These are phyloP conservation scores for Talaromyces piceae DNA, from an alignment of 2,329 filamentous ascomycete species.

Conservation along the genomic window DNA sequence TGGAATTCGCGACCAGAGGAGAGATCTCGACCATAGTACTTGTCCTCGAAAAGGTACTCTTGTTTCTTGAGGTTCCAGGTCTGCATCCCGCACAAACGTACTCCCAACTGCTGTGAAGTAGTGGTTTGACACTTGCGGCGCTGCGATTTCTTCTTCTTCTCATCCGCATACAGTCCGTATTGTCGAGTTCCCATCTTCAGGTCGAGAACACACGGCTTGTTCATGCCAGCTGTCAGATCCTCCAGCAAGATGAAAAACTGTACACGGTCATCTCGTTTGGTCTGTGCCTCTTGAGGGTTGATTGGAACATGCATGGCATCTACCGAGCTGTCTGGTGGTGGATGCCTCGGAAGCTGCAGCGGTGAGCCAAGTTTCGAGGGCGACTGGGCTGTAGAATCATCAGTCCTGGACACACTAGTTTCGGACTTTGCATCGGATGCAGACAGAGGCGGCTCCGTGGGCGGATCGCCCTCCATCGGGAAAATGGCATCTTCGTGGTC, in stretches of 20 bases:
- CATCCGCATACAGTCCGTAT: slow-evolving; percentile 83
- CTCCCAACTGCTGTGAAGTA: slow-evolving; percentile 83
- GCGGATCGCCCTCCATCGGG: slow-evolving; percentile 54
- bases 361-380: slow-evolving; percentile 1
- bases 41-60: slow-evolving; percentile 92
- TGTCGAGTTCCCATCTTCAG: slow-evolving; percentile 98
- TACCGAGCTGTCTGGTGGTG: slow-evolving; percentile 11
- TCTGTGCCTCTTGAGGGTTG: slow-evolving; percentile 70
- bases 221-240: slow-evolving; percentile 94
- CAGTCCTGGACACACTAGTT: not conserved
- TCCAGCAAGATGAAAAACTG: slow-evolving; percentile 91
- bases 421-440: not conserved
- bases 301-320: slow-evolving; percentile 43
- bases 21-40: slow-evolving; percentile 87
- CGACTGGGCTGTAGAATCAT: not conserved
- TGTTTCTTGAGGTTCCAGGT: slow-evolving; percentile 84
- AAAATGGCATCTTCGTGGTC: slow-evolving; percentile 69
- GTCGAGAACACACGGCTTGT: slow-evolving; percentile 90
- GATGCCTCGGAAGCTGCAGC: slow-evolving; percentile 3
- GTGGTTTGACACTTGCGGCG: slow-evolving; percentile 86
- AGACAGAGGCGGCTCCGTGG: slow-evolving; percentile 5
- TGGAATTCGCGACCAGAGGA: slow-evolving; percentile 86
- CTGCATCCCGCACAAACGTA: slow-evolving; percentile 90
- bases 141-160: slow-evolving; percentile 91
- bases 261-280: slow-evolving; percentile 51